These are phyloP conservation scores for Arxiozyma slooffiae DNA, from an alignment of 1,139 yeast species.

Conservation along the genomic window DNA sequence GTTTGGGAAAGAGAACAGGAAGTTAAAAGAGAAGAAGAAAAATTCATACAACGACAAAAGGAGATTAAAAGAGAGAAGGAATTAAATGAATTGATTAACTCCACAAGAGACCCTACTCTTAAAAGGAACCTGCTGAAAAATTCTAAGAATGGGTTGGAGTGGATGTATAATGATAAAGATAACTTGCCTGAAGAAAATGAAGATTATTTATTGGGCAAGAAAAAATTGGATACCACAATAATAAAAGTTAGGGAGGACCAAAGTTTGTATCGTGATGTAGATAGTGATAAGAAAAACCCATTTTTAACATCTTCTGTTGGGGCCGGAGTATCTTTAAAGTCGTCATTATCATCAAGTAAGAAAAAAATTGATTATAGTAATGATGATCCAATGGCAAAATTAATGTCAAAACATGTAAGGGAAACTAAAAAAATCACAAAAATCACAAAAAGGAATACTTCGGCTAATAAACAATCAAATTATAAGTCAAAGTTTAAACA, in stretches of 20 bases:
- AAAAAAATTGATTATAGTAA: constrained; percentile 12
- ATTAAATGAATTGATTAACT: constrained; percentile 41
- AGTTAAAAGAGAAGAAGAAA: constrained; percentile 59
- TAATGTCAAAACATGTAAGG: constrained; percentile 12
- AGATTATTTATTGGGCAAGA: constrained; percentile 43
- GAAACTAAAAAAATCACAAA: constrained; percentile 9
- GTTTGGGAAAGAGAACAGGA: constrained; percentile 82
- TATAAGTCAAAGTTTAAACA: background rate
- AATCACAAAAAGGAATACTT: constrained; percentile 2
- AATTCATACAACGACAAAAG: constrained; percentile 52
- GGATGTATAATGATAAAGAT: constrained; percentile 69
- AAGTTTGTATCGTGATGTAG: background rate
- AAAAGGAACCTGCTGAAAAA: constrained; percentile 12
- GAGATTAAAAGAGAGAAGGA: constrained; percentile 62
- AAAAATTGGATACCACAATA: constrained; percentile 36
- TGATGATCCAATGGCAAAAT: constrained; percentile 23
- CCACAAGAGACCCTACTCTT: constrained; percentile 26
- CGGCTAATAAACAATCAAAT: constrained; percentile 4
- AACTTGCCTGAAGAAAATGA: constrained; percentile 27
- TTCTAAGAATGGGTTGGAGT: constrained; percentile 49
- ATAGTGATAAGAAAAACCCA: constrained; percentile 5
- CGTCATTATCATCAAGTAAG: constrained; percentile 2
- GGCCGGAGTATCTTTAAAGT: background rate
- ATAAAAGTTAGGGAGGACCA: constrained; percentile 5
- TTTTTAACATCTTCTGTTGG: background rate